phyloP scores from a whole-genome alignment of 2,329 filamentous ascomycete genomes.

The Xenosphaeropsis pyriputrescens region DNA sequence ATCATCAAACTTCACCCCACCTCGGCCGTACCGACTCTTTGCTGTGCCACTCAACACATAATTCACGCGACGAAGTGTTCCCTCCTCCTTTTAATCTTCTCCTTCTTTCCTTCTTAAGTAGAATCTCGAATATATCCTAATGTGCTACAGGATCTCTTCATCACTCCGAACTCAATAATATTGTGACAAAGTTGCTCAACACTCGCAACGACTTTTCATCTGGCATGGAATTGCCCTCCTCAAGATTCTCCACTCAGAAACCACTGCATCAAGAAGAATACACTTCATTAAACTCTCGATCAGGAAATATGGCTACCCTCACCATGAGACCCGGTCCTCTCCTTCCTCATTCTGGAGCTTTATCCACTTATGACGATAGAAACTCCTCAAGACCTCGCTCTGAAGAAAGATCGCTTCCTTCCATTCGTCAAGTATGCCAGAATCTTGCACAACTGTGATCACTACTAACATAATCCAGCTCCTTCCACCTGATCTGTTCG shows the following conservation, averaged over 20 bases:
- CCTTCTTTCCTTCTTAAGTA: not conserved
- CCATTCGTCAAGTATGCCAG: conserved; percentile 8
- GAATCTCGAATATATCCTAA: not conserved
- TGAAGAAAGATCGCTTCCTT: conserved; percentile 8
- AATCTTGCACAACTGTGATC: no score
- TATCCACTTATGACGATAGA: conserved; percentile 4
- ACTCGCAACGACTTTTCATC: not conserved
- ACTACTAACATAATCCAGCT: not conserved
- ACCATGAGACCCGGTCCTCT: conserved; percentile 4
- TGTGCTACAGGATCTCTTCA: not conserved
- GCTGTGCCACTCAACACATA: not conserved
- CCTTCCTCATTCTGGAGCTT: conserved; percentile 4
- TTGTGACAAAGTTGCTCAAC: conserved; percentile 1
- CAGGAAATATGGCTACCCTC: conserved; percentile 5
- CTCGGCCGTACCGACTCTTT: not conserved
- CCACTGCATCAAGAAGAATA: conserved; percentile 1
- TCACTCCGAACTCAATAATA: conserved; percentile 1
- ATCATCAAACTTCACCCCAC: no score
- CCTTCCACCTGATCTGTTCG: conserved; percentile 4
- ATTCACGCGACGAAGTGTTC: not conserved
- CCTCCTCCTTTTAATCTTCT: not conserved
- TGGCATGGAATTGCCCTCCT: conserved; percentile 8
- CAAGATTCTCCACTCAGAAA: conserved; percentile 3
- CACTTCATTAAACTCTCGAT: not conserved
- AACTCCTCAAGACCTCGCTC: conserved; percentile 4